Evolutionary conservation across 2,329 filamentous ascomycete genomes (phyloP).

Genomic region (Bimuria novae-zelandiae): DNA sequence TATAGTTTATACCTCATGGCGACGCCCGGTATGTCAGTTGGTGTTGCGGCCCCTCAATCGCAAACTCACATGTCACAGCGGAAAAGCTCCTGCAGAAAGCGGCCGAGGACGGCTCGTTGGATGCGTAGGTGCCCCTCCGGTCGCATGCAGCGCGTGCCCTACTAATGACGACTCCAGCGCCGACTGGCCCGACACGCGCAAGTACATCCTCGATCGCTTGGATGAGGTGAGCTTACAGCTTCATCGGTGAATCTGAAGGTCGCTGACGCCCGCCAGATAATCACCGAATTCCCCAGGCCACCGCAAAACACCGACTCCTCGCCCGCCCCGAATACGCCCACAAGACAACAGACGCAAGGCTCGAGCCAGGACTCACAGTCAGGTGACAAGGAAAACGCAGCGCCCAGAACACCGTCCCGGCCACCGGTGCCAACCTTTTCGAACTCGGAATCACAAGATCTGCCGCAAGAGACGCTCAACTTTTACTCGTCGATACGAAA

Average conservation of each 20-base stretch:
- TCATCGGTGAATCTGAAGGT: neutral
- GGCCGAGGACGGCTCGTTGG: slow-evolving; percentile 62
- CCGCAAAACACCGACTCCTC: slow-evolving; percentile 43
- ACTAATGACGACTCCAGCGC: slow-evolving; percentile 56
- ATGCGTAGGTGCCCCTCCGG: slow-evolving; percentile 55
- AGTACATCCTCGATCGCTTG: slow-evolving; percentile 68
- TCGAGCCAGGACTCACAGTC: slow-evolving; percentile 56
- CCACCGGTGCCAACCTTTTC: slow-evolving; percentile 52
- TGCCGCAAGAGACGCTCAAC: slow-evolving; percentile 39
- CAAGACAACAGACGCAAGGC: slow-evolving; percentile 22
- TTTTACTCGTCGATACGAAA: slow-evolving; percentile 44
- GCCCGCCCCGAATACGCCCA: slow-evolving; percentile 44
- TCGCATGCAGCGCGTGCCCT: neutral
- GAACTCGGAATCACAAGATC: slow-evolving; percentile 28
- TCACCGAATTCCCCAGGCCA: slow-evolving; percentile 74
- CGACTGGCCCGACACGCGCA: slow-evolving; percentile 70
- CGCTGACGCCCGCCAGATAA: slow-evolving; percentile 61
- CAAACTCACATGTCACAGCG: slow-evolving; percentile 32
- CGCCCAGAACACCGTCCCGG: slow-evolving; percentile 50
- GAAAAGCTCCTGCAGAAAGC: slow-evolving; percentile 61
- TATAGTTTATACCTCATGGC: neutral
- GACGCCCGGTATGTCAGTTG: neutral
- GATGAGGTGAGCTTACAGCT: slow-evolving; percentile 59
- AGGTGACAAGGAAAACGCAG: slow-evolving; percentile 71
- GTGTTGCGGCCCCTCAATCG: neutral